A percentile compares a stretch with the other conserved stretches of the same genome.
Conservation (phyloP, 805 yeast genomes). For the Myxozyma vanderwaltii region DNA sequence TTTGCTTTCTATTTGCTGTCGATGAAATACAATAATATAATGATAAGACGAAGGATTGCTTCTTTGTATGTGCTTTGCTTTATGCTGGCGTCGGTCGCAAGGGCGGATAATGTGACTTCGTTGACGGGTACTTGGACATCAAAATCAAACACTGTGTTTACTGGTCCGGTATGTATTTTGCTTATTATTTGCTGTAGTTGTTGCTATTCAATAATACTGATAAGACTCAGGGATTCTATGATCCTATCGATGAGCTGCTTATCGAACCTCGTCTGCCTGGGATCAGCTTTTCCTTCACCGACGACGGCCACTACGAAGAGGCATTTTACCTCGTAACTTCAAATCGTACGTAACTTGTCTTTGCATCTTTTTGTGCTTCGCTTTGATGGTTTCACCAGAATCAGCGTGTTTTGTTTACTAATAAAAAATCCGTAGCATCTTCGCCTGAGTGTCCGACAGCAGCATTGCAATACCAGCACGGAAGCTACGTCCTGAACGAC, state of each 20-base stretch:
- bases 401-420: too few relatives aligned
- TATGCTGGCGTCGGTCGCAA: background rate
- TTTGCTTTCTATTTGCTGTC: background rate
- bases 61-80: background rate
- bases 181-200: background rate
- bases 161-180: constrained; percentile 66
- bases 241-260: constrained; percentile 91
- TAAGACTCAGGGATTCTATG: constrained; percentile 61
- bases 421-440: constrained; percentile 36
- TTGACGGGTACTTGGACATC: constrained; percentile 87
- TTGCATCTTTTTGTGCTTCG: background rate
- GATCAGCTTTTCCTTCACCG: constrained; percentile 86
- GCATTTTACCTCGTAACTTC: constrained; percentile 79
- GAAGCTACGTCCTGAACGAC: constrained; percentile 61
- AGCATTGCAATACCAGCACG: constrained; percentile 84
- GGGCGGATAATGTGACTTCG: constrained; percentile 22
- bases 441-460: constrained; percentile 86
- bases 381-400: too few relatives aligned
- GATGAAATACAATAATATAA: background rate
- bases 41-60: background rate
- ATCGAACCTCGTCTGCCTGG: constrained; percentile 98
- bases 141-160: constrained; percentile 88
- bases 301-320: constrained; percentile 87
- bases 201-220: background rate
- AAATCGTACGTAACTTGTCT: constrained; percentile 51